These are phyloP conservation scores for Phaeolepiota aurea DNA, from an alignment of 768 basidiomycete species.

Conservation along the genomic window DNA sequence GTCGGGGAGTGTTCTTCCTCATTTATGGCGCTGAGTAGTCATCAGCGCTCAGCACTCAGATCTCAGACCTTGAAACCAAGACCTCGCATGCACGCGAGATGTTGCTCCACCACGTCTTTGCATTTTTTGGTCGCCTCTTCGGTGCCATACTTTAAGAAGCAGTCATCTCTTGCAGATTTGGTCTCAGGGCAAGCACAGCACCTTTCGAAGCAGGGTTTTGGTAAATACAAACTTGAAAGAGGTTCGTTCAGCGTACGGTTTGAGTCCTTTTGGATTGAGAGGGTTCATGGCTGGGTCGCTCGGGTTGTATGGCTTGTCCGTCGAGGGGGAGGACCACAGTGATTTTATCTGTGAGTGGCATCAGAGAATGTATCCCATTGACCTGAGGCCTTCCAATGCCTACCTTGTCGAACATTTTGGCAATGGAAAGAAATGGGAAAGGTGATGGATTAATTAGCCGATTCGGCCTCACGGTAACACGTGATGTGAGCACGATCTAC, in stretches of 20 bases:
- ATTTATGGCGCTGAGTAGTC: too few species aligned
- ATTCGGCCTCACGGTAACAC: too few species aligned
- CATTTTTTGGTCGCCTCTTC: slow-evolving; percentile 71
- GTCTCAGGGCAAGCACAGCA: slow-evolving; percentile 96
- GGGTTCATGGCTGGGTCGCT: slow-evolving; percentile 80
- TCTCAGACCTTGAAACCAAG: slow-evolving; percentile 85
- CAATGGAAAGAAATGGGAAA: not conserved
- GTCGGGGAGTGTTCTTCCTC: too few species aligned
- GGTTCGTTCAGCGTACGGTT: slow-evolving; percentile 36
- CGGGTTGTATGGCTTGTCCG: slow-evolving; percentile 50
- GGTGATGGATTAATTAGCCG: too few species aligned
- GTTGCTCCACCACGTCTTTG: slow-evolving; percentile 67
- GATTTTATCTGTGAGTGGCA: slow-evolving; percentile 34
- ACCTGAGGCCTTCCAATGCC: too few species aligned
- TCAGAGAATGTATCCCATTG: not conserved
- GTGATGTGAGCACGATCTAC: too few species aligned
- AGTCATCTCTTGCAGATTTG: slow-evolving; percentile 88
- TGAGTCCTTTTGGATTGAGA: slow-evolving; percentile 88
- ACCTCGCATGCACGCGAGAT: slow-evolving; percentile 85
- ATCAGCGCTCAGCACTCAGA: too few species aligned
- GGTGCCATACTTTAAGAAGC: slow-evolving; percentile 72
- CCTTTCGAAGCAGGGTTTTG: slow-evolving; percentile 28
- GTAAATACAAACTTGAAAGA: not conserved
- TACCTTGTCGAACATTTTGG: slow-evolving; percentile 36
- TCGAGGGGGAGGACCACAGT: slow-evolving; percentile 41